phyloP scores from a whole-genome alignment of 257 asterid species.

The Lantana camara region DNA sequence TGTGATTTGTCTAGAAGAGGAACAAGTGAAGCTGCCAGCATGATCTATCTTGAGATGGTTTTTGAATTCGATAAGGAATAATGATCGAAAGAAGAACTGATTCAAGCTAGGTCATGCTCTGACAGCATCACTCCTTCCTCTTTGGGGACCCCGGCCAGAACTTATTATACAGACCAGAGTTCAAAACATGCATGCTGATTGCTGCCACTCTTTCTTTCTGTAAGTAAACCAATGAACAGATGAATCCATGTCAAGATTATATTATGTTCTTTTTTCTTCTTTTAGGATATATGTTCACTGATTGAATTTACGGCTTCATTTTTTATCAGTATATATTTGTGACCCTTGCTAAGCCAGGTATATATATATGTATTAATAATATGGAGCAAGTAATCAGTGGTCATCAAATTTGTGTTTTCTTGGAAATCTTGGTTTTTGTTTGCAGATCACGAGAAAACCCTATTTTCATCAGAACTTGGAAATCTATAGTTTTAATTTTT shows the following conservation, averaged over 20 bases:
- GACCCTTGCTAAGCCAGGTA: too few relatives aligned
- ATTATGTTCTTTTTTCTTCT: background rate
- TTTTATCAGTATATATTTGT: background rate
- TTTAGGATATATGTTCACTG: background rate
- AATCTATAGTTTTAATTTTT: too few relatives aligned
- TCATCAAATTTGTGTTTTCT: too few relatives aligned
- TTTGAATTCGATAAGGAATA: background rate
- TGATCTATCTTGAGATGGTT: constrained; percentile 71
- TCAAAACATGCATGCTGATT: background rate
- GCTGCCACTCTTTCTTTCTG: background rate
- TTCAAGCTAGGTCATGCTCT: constrained; percentile 88
- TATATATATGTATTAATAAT: too few relatives aligned
- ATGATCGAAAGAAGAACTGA: constrained; percentile 16
- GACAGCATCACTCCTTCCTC: constrained; percentile 99
- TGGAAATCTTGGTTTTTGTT: background rate
- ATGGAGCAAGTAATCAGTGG: too few relatives aligned
- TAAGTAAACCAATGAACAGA: background rate
- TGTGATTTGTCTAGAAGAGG: constrained; percentile 22
- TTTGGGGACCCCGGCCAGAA: constrained; percentile 37
- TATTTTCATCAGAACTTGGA: background rate
- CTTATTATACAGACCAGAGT: background rate
- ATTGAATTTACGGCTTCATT: background rate
- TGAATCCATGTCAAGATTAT: constrained; percentile 1
- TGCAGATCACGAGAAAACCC: background rate
- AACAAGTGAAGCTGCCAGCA: constrained; percentile 99